These are phyloP conservation scores for Gossypium longicalyx DNA, from an alignment of 345 rosid genomes.

Conservation along the genomic window DNA sequence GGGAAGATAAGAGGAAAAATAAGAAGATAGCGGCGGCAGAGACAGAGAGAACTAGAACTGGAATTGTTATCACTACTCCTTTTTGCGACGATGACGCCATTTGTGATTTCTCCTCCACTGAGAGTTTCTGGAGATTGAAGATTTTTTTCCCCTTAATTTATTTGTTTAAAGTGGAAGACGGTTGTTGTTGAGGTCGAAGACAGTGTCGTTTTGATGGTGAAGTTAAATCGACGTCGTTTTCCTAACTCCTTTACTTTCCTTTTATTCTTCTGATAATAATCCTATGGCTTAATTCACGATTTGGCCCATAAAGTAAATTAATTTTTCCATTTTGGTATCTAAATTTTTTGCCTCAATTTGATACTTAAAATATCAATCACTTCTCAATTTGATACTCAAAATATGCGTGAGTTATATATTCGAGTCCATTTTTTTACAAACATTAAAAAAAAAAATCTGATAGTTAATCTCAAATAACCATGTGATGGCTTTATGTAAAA, in stretches of 20 bases:
- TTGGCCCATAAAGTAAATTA: no score
- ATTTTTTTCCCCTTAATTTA: not conserved
- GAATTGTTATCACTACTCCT: conserved; percentile 59
- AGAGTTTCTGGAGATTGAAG: not conserved
- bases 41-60: conserved; percentile 58
- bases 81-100: conserved; percentile 40
- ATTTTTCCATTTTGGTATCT: no score
- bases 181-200: not conserved
- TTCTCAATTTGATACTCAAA: no score
- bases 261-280: no score
- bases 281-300: no score
- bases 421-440: no score
- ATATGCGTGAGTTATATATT: accelerated
- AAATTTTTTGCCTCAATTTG: no score
- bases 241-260: not conserved
- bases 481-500: no score
- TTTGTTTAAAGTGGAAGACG: not conserved
- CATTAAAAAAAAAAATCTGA: no score
- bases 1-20: conserved; percentile 73
- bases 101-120: not conserved
- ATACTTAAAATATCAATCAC: no score
- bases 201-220: not conserved
- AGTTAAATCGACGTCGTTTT: not conserved
- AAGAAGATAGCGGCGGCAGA: conserved; percentile 57
- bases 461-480: no score